Percentiles rank a stretch among this genome's conserved stretches.
phyloP scores from a whole-genome alignment of 768 basidiomycete genomes.

The Collybia mongolica region DNA sequence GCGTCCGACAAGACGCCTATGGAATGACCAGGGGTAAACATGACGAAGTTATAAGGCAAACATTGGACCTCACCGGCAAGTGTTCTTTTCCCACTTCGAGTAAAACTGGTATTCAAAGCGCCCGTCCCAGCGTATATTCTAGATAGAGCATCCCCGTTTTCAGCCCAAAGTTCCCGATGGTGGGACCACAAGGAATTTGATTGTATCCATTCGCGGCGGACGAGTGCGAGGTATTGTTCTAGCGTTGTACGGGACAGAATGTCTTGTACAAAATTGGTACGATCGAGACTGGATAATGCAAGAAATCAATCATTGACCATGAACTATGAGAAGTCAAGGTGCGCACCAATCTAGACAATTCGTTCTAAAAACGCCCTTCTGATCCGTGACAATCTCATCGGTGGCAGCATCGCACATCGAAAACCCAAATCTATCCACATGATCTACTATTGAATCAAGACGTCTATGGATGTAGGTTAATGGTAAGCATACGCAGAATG shows the following conservation, averaged over 20 bases:
- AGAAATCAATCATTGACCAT: conserved; percentile 2
- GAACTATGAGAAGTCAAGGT: not conserved
- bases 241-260: conserved; percentile 82
- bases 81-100: conserved; percentile 91
- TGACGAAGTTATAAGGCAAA: conserved; percentile 4
- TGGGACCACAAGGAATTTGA: conserved; percentile 74
- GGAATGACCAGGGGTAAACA: conserved; percentile 3
- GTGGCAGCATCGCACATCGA: conserved; percentile 70
- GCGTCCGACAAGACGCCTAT: conserved; percentile 91
- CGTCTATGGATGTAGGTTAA: conserved; percentile 38
- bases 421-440: conserved; percentile 82
- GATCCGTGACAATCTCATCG: conserved; percentile 78
- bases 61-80: conserved; percentile 59
- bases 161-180: conserved; percentile 96
- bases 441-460: conserved; percentile 54
- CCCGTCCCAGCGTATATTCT: conserved; percentile 94
- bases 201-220: conserved; percentile 74
- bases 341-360: conserved; percentile 93
- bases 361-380: conserved; percentile 89
- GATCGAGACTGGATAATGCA: conserved; percentile 66
- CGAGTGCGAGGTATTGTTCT: conserved; percentile 78
- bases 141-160: conserved; percentile 91
- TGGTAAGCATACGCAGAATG: not conserved
- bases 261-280: conserved; percentile 97
- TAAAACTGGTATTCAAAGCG: conserved; percentile 94